Evolutionary conservation across 805 yeast genomes (phyloP).

Genomic region (Candida berthetii): DNA sequence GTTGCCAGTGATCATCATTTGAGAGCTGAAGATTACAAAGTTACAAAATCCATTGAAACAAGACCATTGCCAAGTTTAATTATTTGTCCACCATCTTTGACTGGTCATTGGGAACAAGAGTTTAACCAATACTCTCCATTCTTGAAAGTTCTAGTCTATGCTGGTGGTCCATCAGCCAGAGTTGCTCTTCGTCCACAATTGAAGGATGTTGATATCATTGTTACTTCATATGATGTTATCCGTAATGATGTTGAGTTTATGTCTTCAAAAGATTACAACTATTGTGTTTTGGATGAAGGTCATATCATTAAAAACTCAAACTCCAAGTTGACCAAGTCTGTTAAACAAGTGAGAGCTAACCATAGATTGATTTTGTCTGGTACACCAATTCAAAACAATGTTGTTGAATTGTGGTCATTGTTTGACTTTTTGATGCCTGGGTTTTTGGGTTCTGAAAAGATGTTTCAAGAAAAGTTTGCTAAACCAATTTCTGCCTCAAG

Average conservation of each 20-base stretch:
- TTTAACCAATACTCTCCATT: conserved; percentile 85
- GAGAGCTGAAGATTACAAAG: conserved; percentile 61
- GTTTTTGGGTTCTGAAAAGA: conserved; percentile 89
- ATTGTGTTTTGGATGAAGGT: conserved; percentile 96
- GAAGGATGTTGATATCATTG: conserved; percentile 68
- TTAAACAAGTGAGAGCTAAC: conserved; percentile 75
- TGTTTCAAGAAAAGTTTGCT: conserved; percentile 93
- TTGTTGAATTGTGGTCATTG: conserved; percentile 93
- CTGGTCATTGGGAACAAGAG: conserved; percentile 99
- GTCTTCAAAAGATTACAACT: conserved; percentile 65
- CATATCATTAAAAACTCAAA: conserved; percentile 91
- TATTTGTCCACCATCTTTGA: conserved; percentile 94
- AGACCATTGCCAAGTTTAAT: conserved; percentile 79
- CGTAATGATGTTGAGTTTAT: conserved; percentile 79
- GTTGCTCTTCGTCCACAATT: conserved; percentile 47
- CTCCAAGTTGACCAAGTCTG: conserved; percentile 85
- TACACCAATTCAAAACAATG: conserved; percentile 97
- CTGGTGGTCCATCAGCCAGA: conserved; percentile 85
- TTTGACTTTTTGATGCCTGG: conserved; percentile 99
- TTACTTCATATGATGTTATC: conserved; percentile 94
- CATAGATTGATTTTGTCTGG: conserved; percentile 92
- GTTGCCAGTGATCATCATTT: conserved; percentile 93
- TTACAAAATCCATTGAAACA: conserved; percentile 56
- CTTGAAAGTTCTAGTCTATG: conserved; percentile 76
- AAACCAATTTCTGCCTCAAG: conserved; percentile 95